Evolutionary conservation across 805 yeast species (phyloP).

Genomic region (Kodamaea fukazawae): DNA sequence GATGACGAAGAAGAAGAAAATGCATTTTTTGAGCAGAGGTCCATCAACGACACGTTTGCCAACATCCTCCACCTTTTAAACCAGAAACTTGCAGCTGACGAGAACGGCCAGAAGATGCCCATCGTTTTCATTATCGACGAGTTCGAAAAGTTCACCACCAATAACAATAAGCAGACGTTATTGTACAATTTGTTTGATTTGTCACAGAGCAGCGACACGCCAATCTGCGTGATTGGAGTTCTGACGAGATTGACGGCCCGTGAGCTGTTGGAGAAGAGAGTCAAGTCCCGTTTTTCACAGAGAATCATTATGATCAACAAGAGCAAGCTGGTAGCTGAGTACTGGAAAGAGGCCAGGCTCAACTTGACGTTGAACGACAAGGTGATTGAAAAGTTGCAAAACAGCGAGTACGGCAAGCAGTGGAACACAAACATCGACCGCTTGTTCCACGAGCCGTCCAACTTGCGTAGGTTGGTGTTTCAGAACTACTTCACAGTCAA

Average conservation of each 20-base stretch:
- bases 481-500: constrained; percentile 57
- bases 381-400: constrained; percentile 16
- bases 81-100: constrained; percentile 21
- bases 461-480: constrained; percentile 15
- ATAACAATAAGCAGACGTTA: constrained; percentile 72
- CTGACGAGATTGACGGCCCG: constrained; percentile 72
- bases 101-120: constrained; percentile 40
- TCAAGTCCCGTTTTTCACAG: constrained; percentile 85
- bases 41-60: constrained; percentile 59
- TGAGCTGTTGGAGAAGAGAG: constrained; percentile 87
- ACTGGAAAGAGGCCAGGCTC: constrained; percentile 46
- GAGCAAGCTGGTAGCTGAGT: constrained; percentile 46
- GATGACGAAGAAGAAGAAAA: constrained; percentile 12
- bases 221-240: constrained; percentile 79
- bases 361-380: constrained; percentile 29
- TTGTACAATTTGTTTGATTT: constrained; percentile 86
- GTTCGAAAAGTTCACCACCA: constrained; percentile 68
- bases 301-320: constrained; percentile 61
- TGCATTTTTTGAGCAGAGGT: constrained; percentile 45
- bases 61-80: constrained; percentile 55
- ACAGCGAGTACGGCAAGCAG: constrained; percentile 21
- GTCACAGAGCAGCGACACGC: constrained; percentile 66
- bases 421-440: constrained; percentile 47
- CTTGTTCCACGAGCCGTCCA: constrained; percentile 13
- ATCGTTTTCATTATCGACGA: constrained; percentile 82